Percentiles rank a stretch among this genome's conserved stretches.
phyloP scores from a whole-genome alignment of 2,329 filamentous ascomycete species.

The Corynespora cassiicola region DNA sequence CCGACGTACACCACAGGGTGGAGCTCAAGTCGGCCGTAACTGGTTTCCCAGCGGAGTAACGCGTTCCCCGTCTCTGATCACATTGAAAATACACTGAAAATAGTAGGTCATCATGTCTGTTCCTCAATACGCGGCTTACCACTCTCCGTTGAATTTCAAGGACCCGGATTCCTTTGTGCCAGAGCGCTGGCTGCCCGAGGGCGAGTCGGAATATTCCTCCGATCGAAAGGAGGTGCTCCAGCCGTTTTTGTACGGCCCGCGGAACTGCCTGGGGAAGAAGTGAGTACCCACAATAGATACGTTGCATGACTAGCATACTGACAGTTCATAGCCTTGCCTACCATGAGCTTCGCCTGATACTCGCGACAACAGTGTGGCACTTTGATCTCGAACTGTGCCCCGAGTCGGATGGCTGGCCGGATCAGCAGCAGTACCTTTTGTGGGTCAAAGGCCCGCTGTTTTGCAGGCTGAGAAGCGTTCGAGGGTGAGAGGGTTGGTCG shows the following conservation, averaged over 20 bases:
- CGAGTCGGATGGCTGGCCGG: slow-evolving; percentile 13
- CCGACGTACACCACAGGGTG: slow-evolving; percentile 31
- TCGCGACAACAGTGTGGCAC: slow-evolving; percentile 28
- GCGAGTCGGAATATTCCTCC: slow-evolving; percentile 20
- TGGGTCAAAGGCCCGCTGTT: slow-evolving; percentile 23
- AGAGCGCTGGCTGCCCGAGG: slow-evolving; percentile 42
- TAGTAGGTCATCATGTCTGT: slow-evolving; percentile 17
- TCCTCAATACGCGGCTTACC: slow-evolving; percentile 25
- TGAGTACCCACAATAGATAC: slow-evolving; percentile 24
- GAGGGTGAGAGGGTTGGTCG: too few species aligned
- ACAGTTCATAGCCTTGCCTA: slow-evolving; percentile 31
- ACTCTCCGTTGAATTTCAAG: slow-evolving; percentile 29
- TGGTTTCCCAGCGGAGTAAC: slow-evolving; percentile 38
- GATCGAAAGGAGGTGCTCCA: slow-evolving; percentile 29
- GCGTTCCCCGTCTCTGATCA: neutral
- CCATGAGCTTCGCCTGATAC: slow-evolving; percentile 36
- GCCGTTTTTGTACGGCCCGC: slow-evolving; percentile 33
- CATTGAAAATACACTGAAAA: slow-evolving; percentile 1
- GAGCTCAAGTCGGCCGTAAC: slow-evolving; percentile 32
- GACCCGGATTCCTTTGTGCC: slow-evolving; percentile 33
- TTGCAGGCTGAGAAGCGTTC: slow-evolving; percentile 13
- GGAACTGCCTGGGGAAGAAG: slow-evolving; percentile 44
- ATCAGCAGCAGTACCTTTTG: slow-evolving; percentile 14
- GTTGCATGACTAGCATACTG: slow-evolving; percentile 1
- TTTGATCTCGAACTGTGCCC: slow-evolving; percentile 31